Percentiles rank a stretch among this genome's conserved stretches.
These are phyloP conservation scores for Hypoxylon sp. DNA, from an alignment of 2,329 filamentous ascomycete genomes.

Conservation along the genomic window DNA sequence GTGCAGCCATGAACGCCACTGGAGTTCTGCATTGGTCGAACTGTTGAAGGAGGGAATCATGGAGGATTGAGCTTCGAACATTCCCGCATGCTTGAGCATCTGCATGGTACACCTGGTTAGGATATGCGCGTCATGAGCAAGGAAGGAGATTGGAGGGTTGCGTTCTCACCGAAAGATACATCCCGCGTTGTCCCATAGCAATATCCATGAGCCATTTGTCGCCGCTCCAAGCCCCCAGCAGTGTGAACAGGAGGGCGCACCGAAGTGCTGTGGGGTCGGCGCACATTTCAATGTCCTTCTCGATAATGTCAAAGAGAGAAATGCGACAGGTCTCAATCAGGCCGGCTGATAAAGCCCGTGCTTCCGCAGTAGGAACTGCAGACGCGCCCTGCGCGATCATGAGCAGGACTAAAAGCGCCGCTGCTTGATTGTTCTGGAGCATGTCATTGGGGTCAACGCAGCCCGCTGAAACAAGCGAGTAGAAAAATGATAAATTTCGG, in stretches of 20 bases:
- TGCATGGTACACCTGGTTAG: slow-evolving; percentile 47
- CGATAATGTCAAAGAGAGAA: slow-evolving; percentile 78
- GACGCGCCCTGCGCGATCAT: slow-evolving; percentile 81
- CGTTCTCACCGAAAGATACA: slow-evolving; percentile 74
- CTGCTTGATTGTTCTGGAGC: slow-evolving; percentile 75
- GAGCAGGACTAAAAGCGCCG: slow-evolving; percentile 75
- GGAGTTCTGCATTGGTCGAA: slow-evolving; percentile 62
- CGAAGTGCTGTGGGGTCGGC: slow-evolving; percentile 75
- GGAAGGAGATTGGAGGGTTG: slow-evolving; percentile 3
- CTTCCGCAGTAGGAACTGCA: slow-evolving; percentile 75
- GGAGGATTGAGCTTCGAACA: slow-evolving; percentile 69
- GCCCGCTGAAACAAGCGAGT: slow-evolving; percentile 72
- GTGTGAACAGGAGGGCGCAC: slow-evolving; percentile 76
- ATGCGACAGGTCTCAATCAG: slow-evolving; percentile 80
- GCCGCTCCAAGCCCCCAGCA: slow-evolving; percentile 79
- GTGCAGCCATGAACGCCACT: slow-evolving; percentile 76
- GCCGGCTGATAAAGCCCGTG: slow-evolving; percentile 75
- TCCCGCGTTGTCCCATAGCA: slow-evolving; percentile 79
- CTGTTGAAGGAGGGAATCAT: slow-evolving; percentile 62
- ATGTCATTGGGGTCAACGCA: slow-evolving; percentile 77
- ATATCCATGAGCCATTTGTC: slow-evolving; percentile 86
- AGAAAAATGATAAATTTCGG: slow-evolving; percentile 76
- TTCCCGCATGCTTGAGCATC: slow-evolving; percentile 79
- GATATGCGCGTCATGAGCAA: not conserved
- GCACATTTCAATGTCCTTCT: slow-evolving; percentile 78